Evolutionary conservation across 495 filamentous ascomycete genomes (phyloP).

Genomic region (Trichoderma gamsii): DNA sequence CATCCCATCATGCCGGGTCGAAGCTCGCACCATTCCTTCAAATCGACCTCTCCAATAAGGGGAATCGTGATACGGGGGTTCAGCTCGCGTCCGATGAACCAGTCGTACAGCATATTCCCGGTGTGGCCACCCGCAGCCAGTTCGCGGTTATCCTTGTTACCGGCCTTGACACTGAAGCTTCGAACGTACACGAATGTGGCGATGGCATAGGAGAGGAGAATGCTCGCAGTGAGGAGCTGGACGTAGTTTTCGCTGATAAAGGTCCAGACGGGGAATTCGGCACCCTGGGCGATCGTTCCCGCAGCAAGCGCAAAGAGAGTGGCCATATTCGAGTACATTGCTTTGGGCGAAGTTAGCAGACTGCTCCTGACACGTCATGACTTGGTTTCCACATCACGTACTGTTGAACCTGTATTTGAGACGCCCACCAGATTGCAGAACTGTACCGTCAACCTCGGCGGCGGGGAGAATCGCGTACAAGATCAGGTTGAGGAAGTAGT

Average conservation of each 20-base stretch:
- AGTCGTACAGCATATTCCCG: conserved; percentile 89
- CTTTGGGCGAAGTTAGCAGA: conserved; percentile 36
- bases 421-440: conserved; percentile 62
- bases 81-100: conserved; percentile 94
- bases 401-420: conserved; percentile 89
- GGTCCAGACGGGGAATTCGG: conserved; percentile 81
- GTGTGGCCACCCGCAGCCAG: conserved; percentile 75
- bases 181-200: conserved; percentile 71
- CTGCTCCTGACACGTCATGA: background rate
- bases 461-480: conserved; percentile 77
- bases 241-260: conserved; percentile 89
- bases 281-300: conserved; percentile 70
- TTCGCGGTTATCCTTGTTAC: conserved; percentile 61
- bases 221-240: conserved; percentile 75
- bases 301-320: conserved; percentile 60
- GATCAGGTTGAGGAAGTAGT: conserved; percentile 70
- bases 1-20: conserved; percentile 87
- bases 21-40: conserved; percentile 87
- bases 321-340: conserved; percentile 68
- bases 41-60: conserved; percentile 74
- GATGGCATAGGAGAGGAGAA: conserved; percentile 63
- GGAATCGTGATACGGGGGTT: conserved; percentile 83
- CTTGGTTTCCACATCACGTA: conserved; percentile 31
- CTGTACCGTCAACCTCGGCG: conserved; percentile 60
- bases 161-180: conserved; percentile 73